phyloP scores from a whole-genome alignment of 331 rosid genomes.

The Dryas integrifolia region DNA sequence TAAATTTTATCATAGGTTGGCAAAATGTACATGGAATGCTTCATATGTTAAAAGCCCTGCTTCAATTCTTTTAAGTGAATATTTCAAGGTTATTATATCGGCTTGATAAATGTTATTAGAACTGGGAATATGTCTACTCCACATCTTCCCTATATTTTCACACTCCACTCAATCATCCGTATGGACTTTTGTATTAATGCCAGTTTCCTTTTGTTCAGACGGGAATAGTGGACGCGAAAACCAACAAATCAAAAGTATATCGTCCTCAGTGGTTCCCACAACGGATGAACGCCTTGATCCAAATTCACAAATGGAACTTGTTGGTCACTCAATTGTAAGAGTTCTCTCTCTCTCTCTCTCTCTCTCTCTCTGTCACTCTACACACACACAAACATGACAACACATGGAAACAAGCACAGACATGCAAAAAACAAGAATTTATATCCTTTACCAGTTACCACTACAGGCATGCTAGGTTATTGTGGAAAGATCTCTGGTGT shows the following conservation, averaged over 20 bases:
- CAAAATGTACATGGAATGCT: not conserved
- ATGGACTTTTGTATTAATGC: not conserved
- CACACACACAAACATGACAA: not conserved
- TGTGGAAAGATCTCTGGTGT: not conserved
- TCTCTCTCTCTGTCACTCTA: not conserved
- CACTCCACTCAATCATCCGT: not conserved
- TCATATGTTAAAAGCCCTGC: too few species aligned
- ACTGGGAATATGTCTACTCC: not conserved
- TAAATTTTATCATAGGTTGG: not conserved
- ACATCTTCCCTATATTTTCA: conserved; percentile 5
- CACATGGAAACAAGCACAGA: not conserved
- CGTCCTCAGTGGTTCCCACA: conserved; percentile 37
- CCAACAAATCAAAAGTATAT: conserved; percentile 33
- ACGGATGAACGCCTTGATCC: conserved; percentile 49
- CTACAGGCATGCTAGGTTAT: not conserved
- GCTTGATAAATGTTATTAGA: conserved; percentile 5
- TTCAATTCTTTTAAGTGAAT: not conserved
- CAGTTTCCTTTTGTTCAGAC: conserved; percentile 33
- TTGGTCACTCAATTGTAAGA: conserved; percentile 74
- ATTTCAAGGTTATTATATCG: not conserved
- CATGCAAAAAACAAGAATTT: not conserved
- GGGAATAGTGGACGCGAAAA: conserved; percentile 37
- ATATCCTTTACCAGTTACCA: not conserved
- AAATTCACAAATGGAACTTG: conserved; percentile 56
- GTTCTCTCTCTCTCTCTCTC: conserved; percentile 19